Evolutionary conservation across 495 filamentous ascomycete species (phyloP).

Genomic region (Annulohypoxylon bovei): DNA sequence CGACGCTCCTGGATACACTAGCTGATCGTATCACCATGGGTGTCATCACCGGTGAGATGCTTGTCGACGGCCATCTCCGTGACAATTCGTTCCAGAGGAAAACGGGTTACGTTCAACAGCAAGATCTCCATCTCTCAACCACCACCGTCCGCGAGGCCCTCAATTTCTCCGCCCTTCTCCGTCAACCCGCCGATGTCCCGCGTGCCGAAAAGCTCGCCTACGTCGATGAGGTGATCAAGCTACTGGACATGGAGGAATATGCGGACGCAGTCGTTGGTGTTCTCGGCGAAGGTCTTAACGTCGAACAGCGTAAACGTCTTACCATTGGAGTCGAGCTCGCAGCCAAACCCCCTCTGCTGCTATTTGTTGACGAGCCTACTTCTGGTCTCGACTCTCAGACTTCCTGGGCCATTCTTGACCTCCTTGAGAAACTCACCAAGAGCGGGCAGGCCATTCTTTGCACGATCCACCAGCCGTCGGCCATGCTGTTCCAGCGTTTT

Average conservation of each 20-base stretch:
- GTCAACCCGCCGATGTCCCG: constrained; percentile 77
- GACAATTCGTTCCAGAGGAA: constrained; percentile 90
- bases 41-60: constrained; percentile 84
- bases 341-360: constrained; percentile 86
- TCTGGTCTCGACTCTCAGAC: constrained; percentile 87
- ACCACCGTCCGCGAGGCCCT: constrained; percentile 89
- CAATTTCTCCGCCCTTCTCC: constrained; percentile 82
- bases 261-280: constrained; percentile 89
- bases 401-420: constrained; percentile 81
- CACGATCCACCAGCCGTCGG: constrained; percentile 93
- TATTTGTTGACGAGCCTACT: constrained; percentile 92
- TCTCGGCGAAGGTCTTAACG: constrained; percentile 88
- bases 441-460: constrained; percentile 88
- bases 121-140: constrained; percentile 89
- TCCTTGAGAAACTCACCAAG: constrained; percentile 83
- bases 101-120: constrained; percentile 95
- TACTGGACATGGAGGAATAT: constrained; percentile 88
- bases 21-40: constrained; percentile 87
- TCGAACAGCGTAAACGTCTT: constrained; percentile 88
- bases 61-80: constrained; percentile 79
- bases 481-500: constrained; percentile 90
- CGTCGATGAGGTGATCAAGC: constrained; percentile 89
- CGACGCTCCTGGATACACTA: constrained; percentile 75
- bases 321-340: constrained; percentile 94
- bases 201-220: constrained; percentile 82